These are phyloP conservation scores for Fusarium sp. DNA, from an alignment of 2,329 filamentous ascomycete species.

Conservation along the genomic window DNA sequence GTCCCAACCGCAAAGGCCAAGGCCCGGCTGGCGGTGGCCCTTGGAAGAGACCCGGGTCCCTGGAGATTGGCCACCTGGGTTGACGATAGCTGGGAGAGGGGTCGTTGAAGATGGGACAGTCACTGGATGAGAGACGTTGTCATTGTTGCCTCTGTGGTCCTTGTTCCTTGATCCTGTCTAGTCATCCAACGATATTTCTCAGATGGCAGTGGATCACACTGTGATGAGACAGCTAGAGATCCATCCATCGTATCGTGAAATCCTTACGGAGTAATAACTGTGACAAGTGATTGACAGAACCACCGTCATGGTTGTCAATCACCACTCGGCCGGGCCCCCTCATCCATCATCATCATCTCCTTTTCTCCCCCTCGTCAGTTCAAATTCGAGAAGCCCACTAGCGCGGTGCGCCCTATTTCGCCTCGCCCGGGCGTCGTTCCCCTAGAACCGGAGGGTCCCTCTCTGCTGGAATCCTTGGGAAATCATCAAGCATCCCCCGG, in stretches of 20 bases:
- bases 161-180: neutral
- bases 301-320: neutral
- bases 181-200: neutral
- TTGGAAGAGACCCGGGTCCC: constrained; percentile 20
- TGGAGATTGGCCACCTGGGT: constrained; percentile 27
- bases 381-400: constrained; percentile 44
- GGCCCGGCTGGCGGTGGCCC: constrained; percentile 1
- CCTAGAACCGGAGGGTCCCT: constrained; percentile 5
- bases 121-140: neutral
- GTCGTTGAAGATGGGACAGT: neutral
- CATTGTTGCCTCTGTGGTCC: neutral
- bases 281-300: neutral
- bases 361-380: constrained; percentile 23
- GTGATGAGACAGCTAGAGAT: neutral
- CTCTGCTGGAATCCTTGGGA: constrained; percentile 21
- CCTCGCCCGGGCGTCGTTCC: constrained; percentile 14
- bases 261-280: neutral
- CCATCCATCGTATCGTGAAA: neutral
- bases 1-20: constrained; percentile 17
- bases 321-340: constrained; percentile 1
- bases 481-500: constrained; percentile 28
- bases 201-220: constrained; percentile 4
- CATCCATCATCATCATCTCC: constrained; percentile 11
- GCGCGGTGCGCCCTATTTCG: constrained; percentile 18
- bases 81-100: constrained; percentile 1